Percentiles rank a stretch among this genome's conserved stretches.
Evolutionary conservation across 371 early-diverging fungal species (phyloP).

Genomic region (Mucor velutinosus): DNA sequence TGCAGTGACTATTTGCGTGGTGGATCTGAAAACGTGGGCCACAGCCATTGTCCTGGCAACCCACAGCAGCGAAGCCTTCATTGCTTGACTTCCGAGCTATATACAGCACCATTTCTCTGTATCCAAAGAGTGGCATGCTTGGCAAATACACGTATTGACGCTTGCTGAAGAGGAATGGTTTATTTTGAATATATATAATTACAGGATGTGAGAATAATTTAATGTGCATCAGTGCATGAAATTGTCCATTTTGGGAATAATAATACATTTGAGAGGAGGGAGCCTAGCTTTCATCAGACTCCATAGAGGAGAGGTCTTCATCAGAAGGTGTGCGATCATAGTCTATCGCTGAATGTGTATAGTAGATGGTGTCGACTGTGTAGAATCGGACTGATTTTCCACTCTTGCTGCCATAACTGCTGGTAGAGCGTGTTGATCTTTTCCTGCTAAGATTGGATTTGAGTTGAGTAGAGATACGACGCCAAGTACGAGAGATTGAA

Average conservation of each 20-base stretch:
- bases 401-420: neutral
- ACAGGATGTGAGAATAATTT: neutral
- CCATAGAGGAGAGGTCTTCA: slow-evolving; percentile 19
- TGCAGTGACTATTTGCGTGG: neutral
- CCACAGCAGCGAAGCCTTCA: no score
- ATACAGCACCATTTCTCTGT: no score
- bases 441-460: slow-evolving; percentile 15
- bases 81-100: no score
- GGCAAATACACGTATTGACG: no score
- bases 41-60: no score
- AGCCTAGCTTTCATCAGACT: slow-evolving; percentile 5
- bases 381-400: slow-evolving; percentile 42
- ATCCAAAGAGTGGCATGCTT: no score
- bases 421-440: slow-evolving; percentile 4
- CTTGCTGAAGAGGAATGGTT: no score
- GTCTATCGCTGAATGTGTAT: slow-evolving; percentile 44
- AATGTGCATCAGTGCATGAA: neutral
- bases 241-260: slow-evolving; percentile 15
- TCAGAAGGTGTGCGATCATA: slow-evolving; percentile 43
- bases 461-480: slow-evolving; percentile 25
- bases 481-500: slow-evolving; percentile 31
- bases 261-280: neutral
- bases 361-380: slow-evolving; percentile 36
- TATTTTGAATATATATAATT: neutral
- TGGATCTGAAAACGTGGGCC: no score